A percentile compares a stretch with the other conserved stretches of the same genome.
phyloP scores from a whole-genome alignment of 1,284 basidiomycete genomes.

The Hypsizygus ulmarius region DNA sequence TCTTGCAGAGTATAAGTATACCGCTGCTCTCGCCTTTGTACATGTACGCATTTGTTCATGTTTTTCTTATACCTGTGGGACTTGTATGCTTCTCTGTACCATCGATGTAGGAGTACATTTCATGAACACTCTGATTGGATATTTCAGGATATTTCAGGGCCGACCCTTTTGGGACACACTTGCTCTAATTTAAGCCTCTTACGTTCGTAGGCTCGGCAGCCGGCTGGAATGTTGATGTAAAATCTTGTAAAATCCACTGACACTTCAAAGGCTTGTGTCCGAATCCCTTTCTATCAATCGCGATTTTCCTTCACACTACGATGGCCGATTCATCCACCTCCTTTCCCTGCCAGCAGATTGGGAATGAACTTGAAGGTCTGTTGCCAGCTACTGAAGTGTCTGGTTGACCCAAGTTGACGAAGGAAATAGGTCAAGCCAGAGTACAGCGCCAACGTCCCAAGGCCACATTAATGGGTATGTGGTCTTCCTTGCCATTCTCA shows the following conservation, averaged over 20 bases:
- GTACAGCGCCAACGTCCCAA: constrained; percentile 9
- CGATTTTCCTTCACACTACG: not conserved
- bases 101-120: no score
- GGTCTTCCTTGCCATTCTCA: not conserved
- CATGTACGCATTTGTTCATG: no score
- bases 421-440: not conserved
- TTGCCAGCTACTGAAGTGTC: not conserved
- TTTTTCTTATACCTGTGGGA: not conserved
- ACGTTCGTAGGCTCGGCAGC: no score
- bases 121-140: no score
- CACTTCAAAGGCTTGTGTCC: not conserved
- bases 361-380: not conserved
- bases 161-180: no score
- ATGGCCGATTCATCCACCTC: not conserved
- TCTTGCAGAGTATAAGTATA: no score
- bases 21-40: no score
- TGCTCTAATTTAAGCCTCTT: no score
- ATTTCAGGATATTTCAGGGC: no score
- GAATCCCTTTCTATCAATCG: not conserved
- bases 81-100: no score
- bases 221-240: constrained; percentile 2
- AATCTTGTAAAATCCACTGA: not conserved
- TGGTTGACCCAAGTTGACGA: not conserved
- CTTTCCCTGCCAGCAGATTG: constrained; percentile 1
- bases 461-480: constrained; percentile 20